phyloP scores from a whole-genome alignment of 257 asterid genomes.

The Jacaranda copaia region DNA sequence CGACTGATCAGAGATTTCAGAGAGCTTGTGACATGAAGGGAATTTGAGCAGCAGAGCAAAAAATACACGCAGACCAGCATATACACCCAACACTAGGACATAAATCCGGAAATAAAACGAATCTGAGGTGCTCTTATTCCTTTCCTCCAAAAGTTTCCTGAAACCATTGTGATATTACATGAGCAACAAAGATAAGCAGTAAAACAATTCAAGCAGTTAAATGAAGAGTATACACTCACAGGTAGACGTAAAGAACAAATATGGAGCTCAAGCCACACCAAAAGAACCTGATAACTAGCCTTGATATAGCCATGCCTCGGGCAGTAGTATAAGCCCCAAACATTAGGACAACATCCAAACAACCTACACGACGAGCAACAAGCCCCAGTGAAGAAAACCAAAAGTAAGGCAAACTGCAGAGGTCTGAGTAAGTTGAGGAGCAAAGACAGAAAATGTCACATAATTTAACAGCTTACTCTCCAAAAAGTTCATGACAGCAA shows the following conservation, averaged over 20 bases:
- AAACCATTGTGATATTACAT: conserved; percentile 36
- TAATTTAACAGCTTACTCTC: conserved; percentile 71
- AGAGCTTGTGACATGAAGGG: conserved; percentile 83
- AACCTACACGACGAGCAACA: conserved; percentile 58
- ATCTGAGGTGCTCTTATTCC: conserved; percentile 57
- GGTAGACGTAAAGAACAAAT: conserved; percentile 72
- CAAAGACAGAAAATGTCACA: conserved; percentile 28
- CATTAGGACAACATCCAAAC: conserved; percentile 82
- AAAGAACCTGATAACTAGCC: conserved; percentile 89
- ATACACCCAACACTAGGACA: conserved; percentile 87
- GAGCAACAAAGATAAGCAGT: conserved; percentile 38
- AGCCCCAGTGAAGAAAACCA: conserved; percentile 36
- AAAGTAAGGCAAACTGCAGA: conserved; percentile 30
- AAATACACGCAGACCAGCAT: conserved; percentile 81
- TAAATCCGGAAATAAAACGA: conserved; percentile 90
- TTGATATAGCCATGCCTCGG: conserved; percentile 96
- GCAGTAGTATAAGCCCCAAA: conserved; percentile 96
- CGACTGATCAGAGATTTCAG: conserved; percentile 90
- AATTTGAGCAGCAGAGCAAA: conserved; percentile 79
- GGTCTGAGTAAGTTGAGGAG: conserved; percentile 2
- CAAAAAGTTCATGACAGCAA: conserved; percentile 84
- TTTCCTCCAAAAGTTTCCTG: conserved; percentile 85
- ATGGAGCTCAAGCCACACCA: conserved; percentile 84
- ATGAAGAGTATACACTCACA: conserved; percentile 61
- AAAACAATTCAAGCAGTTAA: conserved; percentile 12